Conservation (phyloP, 1,284 basidiomycete genomes). For the Leccinum fuscescens region DNA sequence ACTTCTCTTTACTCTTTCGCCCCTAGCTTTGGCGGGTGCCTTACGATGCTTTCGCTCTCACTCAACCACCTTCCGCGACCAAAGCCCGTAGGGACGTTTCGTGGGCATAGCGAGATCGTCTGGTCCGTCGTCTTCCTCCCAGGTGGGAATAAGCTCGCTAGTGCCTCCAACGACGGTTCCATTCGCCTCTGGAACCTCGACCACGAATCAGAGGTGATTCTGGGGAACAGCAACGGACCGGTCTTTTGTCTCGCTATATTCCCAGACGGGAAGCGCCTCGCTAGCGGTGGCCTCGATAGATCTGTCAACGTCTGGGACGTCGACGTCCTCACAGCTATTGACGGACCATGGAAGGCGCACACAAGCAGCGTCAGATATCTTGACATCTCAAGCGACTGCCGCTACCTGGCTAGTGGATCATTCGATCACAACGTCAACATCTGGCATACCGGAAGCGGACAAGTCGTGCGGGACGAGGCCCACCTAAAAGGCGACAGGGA, state of each 20-base stretch:
- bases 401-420: conserved; percentile 31
- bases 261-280: conserved; percentile 28
- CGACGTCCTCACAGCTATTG: conserved; percentile 17
- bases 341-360: conserved; percentile 27
- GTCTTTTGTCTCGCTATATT: conserved; percentile 30
- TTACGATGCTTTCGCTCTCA: conserved; percentile 33
- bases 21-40: conserved; percentile 24
- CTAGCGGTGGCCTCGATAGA: conserved; percentile 33
- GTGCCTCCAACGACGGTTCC: conserved; percentile 33
- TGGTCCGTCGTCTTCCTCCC: conserved; percentile 32
- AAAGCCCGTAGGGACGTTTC: conserved; percentile 21
- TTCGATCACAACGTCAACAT: conserved; percentile 34
- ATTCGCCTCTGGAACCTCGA: conserved; percentile 32
- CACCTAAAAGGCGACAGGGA: conserved; percentile 23
- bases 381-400: conserved; percentile 30
- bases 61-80: conserved; percentile 30
- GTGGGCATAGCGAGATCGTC: conserved; percentile 30
- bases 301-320: conserved; percentile 31
- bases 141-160: conserved; percentile 24
- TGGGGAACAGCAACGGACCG: conserved; percentile 22
- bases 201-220: conserved; percentile 25
- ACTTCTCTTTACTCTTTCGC: conserved; percentile 19
- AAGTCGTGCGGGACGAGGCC: conserved; percentile 23
- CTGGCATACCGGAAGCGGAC: conserved; percentile 30
- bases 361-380: conserved; percentile 29